phyloP scores from a whole-genome alignment of 176 grass and related monocot genomes.

The Saccharum officinarum region DNA sequence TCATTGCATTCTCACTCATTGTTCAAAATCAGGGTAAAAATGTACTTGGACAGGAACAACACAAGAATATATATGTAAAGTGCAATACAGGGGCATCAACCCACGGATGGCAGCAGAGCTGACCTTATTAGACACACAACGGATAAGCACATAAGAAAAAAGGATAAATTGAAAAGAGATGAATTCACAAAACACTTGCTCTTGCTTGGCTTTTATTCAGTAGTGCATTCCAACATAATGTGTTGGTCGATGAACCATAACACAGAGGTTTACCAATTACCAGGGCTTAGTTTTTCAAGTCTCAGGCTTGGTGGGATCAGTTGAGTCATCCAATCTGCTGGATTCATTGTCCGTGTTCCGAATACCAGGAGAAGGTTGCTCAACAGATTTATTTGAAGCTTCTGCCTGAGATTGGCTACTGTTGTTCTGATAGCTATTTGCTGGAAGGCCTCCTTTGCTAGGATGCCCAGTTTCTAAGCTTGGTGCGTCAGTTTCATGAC shows the following conservation, averaged over 20 bases:
- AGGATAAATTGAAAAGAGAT: not conserved
- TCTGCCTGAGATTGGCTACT: constrained; percentile 28
- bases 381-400: not conserved
- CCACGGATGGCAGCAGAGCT: not conserved
- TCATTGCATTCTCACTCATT: not conserved
- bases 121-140: constrained; percentile 11
- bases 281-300: not conserved
- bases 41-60: not conserved
- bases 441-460: not conserved
- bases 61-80: not conserved
- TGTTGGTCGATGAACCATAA: not conserved
- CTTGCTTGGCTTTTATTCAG: constrained; percentile 17
- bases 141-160: not conserved
- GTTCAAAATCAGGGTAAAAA: not conserved
- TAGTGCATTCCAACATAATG: not conserved
- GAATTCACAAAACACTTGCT: not conserved
- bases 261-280: not conserved
- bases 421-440: not conserved
- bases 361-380: constrained; percentile 1
- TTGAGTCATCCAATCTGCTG: not conserved
- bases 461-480: not conserved
- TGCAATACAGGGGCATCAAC: not conserved
- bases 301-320: not conserved
- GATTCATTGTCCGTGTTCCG: not conserved
- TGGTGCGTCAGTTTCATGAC: not conserved